Evolutionary conservation across 352 stramenopile species (phyloP).

Genomic region (Phytophthora macrochlamydospora): DNA sequence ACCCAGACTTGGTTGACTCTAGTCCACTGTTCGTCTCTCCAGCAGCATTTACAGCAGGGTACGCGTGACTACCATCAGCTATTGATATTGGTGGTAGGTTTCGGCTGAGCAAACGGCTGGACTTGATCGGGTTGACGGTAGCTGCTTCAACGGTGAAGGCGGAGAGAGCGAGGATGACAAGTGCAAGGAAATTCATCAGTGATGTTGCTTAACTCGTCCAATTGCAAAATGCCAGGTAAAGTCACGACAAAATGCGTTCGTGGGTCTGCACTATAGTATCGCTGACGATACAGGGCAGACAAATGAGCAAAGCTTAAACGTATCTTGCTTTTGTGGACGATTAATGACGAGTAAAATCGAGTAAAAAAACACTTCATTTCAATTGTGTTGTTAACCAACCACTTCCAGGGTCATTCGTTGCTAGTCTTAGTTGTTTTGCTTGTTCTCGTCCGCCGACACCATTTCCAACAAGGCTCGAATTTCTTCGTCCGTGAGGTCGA

Average conservation of each 20-base stretch:
- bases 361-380: no score
- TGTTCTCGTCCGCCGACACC: slow-evolving; percentile 5
- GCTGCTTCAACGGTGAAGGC: not conserved
- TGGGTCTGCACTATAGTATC: no score
- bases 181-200: not conserved
- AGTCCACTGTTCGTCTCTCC: not conserved
- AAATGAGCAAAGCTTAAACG: no score
- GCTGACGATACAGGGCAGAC: no score
- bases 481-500: slow-evolving; percentile 24
- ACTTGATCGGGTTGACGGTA: slow-evolving; percentile 1
- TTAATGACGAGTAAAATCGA: no score
- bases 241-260: no score
- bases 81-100: not conserved
- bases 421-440: not conserved
- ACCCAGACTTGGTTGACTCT: not conserved
- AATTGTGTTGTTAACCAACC: no score
- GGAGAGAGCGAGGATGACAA: not conserved
- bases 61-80: not conserved
- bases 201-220: no score
- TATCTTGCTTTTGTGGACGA: no score
- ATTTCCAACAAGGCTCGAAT: slow-evolving; percentile 23
- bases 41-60: slow-evolving; percentile 1
- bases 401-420: no score
- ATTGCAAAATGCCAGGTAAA: no score
- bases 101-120: slow-evolving; percentile 1